Evolutionary conservation across 306 rosid genomes (phyloP).

Genomic region (apple (Malus domestica)): DNA sequence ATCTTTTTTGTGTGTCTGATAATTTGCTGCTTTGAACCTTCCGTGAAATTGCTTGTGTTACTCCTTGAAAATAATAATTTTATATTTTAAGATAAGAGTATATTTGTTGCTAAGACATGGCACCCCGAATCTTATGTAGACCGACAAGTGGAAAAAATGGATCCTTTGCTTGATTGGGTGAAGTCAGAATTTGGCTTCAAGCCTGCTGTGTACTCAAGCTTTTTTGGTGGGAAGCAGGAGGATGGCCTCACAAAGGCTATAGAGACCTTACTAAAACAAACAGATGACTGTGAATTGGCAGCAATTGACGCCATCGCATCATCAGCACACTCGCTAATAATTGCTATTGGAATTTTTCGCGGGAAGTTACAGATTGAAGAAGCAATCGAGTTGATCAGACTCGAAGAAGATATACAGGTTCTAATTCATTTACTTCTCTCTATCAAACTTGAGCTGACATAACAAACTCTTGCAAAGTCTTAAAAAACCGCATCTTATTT

Average conservation of each 20-base stretch:
- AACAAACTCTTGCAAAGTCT: neutral
- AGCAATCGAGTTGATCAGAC: constrained; percentile 74
- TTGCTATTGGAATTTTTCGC: constrained; percentile 50
- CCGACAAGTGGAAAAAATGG: constrained; percentile 70
- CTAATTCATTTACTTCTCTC: neutral
- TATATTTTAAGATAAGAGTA: neutral
- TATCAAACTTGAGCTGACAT: neutral
- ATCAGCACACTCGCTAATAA: constrained; percentile 65
- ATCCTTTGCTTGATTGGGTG: constrained; percentile 79
- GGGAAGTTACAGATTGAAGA: constrained; percentile 73
- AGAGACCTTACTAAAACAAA: constrained; percentile 49
- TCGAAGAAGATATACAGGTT: constrained; percentile 96
- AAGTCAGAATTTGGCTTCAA: constrained; percentile 75
- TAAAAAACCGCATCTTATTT: neutral
- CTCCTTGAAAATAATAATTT: too few relatives aligned
- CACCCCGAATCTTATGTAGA: constrained; percentile 35
- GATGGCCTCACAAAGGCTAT: constrained; percentile 60
- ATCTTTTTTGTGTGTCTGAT: neutral
- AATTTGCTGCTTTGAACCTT: neutral
- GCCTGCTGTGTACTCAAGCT: constrained; percentile 62
- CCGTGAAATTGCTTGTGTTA: neutral
- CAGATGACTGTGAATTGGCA: constrained; percentile 80
- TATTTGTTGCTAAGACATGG: constrained; percentile 3
- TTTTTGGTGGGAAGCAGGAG: constrained; percentile 78
- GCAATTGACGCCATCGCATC: constrained; percentile 76